Percentiles rank a stretch among this genome's conserved stretches.
Evolutionary conservation across 1,284 basidiomycete genomes (phyloP).

Genomic region (Cutaneotrichosporon curvatum): DNA sequence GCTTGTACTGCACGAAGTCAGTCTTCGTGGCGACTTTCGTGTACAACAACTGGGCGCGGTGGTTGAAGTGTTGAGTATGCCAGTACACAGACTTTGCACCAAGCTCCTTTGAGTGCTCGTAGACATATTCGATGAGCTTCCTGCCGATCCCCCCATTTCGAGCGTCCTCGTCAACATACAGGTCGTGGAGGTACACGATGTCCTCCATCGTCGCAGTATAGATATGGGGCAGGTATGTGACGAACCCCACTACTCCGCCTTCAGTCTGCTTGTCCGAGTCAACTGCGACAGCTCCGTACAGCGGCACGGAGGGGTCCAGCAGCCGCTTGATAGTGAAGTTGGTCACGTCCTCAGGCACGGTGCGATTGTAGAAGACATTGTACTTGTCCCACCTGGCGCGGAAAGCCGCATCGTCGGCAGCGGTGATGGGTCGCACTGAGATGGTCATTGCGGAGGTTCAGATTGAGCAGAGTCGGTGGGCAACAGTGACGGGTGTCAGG

Average conservation of each 20-base stretch:
- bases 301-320: conserved; percentile 11
- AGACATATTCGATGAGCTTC: conserved; percentile 14
- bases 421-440: conserved; percentile 10
- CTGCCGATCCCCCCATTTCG: conserved; percentile 15
- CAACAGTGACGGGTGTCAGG: no score
- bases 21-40: conserved; percentile 16
- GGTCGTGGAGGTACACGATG: conserved; percentile 17
- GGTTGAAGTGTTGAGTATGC: conserved; percentile 22
- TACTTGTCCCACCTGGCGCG: conserved; percentile 14
- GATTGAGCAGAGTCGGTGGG: no score
- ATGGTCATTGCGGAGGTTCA: background rate
- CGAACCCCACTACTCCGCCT: conserved; percentile 12
- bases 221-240: conserved; percentile 16
- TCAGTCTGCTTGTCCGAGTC: conserved; percentile 1
- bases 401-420: conserved; percentile 9
- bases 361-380: conserved; percentile 20
- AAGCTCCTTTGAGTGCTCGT: conserved; percentile 3
- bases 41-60: conserved; percentile 20
- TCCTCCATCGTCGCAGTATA: conserved; percentile 11
- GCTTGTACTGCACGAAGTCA: conserved; percentile 15
- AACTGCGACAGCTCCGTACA: conserved; percentile 16
- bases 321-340: conserved; percentile 9
- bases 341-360: conserved; percentile 8
- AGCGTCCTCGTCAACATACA: conserved; percentile 12
- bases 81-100: conserved; percentile 13